Evolutionary conservation across 441 rosid genomes (phyloP).

Genomic region (Corymbia citriodora): DNA sequence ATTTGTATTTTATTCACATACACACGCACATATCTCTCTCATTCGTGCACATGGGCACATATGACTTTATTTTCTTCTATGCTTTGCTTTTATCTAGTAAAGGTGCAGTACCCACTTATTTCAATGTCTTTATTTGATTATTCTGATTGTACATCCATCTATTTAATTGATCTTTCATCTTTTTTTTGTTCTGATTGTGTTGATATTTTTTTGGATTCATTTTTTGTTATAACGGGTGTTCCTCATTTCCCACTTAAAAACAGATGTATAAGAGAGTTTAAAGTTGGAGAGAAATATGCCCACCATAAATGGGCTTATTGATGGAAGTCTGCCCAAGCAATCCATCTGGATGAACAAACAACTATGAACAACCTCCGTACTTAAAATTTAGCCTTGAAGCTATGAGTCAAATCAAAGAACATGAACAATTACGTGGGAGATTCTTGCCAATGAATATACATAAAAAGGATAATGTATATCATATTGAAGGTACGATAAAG

Average conservation of each 20-base stretch:
- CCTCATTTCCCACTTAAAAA: background rate
- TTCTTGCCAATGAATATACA: too few species aligned
- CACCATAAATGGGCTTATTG: background rate
- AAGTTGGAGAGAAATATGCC: too few species aligned
- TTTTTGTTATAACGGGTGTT: background rate
- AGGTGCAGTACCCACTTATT: background rate
- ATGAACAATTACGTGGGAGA: too few species aligned
- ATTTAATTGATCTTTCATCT: background rate
- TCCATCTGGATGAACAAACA: background rate
- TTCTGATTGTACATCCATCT: background rate
- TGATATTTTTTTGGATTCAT: background rate
- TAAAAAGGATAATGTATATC: too few species aligned
- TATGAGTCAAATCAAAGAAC: background rate
- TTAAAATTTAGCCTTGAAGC: background rate
- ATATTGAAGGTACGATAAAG: background rate
- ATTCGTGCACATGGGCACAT: too few species aligned
- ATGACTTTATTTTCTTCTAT: too few species aligned
- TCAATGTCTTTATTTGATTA: background rate
- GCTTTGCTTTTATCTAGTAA: background rate
- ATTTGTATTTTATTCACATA: background rate
- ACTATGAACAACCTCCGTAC: background rate
- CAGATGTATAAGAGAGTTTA: background rate
- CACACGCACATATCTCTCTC: background rate
- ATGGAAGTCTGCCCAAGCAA: background rate
- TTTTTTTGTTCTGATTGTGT: background rate